Evolutionary conservation across 331 rosid species (phyloP), one percentile per base, ranked within the genome.

Genomic region (Cucumis variabilis): DNA sequence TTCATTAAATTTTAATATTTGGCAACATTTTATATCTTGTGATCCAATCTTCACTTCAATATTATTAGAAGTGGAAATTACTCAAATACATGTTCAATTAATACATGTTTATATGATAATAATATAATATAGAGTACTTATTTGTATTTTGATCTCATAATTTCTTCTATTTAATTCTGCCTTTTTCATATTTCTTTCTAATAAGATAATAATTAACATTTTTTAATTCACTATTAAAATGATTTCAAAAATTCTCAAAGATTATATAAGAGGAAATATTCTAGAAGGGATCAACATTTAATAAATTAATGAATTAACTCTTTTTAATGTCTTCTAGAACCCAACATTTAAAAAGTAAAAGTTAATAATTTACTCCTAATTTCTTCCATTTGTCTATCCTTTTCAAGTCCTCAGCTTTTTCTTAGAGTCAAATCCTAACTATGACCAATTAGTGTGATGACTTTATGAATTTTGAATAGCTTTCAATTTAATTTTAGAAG

Each of bases 261-360:
- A 33, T 33, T 33, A 33, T 33, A 33, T 33, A 33, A 37, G 44
- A 37, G 6, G 7, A 37, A 37, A 37, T 37, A 37, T 37, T 37
- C 81, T 74, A 74, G 55, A 74, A 74, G 28, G 81, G 10, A 74
- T 41, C 81, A 74, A 74, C 55, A 11, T 73, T 37, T 37, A 37
- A 44, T 7, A 15, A 73, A 37, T 37, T 73, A 20, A 17, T 17
- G 9, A 2, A 72, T 27, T 13, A 27, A 58, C 7, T 67, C 2
- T 23, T 21, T 23, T 21, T 23, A 41, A 11, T 33, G 37, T 41
- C 55, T 74, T 44, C 55, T 41, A 74, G 58, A 74, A 44, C 19
- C 81, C 81, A 41, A 10, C 27, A 74, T 19, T 74, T 33, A 33
- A 33, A 7, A 44, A 4, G 81, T 74, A n/a, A 37, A 63, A 21